Evolutionary conservation across 169 alveolate species (phyloP).

Genomic region (Plasmodium billcollinsi): DNA sequence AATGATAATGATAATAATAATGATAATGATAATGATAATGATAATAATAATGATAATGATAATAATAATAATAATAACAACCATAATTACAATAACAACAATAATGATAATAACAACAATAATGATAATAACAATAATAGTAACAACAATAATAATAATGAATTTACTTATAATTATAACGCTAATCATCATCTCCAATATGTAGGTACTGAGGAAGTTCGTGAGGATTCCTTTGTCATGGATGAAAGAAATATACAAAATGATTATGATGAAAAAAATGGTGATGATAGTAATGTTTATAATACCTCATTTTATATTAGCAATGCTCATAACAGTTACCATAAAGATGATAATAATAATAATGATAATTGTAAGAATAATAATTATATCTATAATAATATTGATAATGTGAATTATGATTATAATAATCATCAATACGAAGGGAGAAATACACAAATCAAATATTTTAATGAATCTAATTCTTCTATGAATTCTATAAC

Average conservation of each 20-base stretch:
- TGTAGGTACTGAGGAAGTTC: too few species aligned
- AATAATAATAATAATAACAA: too few species aligned
- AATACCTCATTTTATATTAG: background rate
- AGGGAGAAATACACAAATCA: slow-evolving; percentile 1
- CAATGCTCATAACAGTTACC: background rate
- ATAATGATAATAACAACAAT: too few species aligned
- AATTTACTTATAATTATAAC: too few species aligned
- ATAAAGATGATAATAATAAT: background rate
- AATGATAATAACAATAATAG: too few species aligned
- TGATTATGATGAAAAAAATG: background rate
- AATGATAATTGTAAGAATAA: background rate
- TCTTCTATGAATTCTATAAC: slow-evolving; percentile 50
- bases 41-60: too few species aligned
- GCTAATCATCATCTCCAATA: too few species aligned
- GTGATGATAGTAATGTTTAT: background rate
- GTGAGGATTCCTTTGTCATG: too few species aligned
- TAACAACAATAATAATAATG: too few species aligned
- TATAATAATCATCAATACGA: background rate
- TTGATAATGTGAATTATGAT: background rate
- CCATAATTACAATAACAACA: too few species aligned
- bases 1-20: too few species aligned
- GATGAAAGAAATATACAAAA: background rate
- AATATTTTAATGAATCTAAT: slow-evolving; percentile 43
- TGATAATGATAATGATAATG: too few species aligned
- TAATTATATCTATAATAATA: background rate